Evolutionary conservation across 2,329 filamentous ascomycete genomes (phyloP).

Genomic region (Diaporthe sp.): DNA sequence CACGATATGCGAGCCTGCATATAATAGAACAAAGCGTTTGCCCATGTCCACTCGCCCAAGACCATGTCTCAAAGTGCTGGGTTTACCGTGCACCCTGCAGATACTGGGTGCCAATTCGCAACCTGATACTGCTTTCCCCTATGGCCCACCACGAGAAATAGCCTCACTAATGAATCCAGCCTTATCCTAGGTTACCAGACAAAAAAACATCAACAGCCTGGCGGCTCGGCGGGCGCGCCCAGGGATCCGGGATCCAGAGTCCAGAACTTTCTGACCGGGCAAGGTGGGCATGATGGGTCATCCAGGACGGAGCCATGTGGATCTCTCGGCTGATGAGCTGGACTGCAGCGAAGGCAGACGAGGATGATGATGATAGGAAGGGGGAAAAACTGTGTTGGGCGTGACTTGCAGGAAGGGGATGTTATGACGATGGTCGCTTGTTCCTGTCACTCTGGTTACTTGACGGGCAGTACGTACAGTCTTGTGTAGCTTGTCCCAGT

Average conservation of each 20-base stretch:
- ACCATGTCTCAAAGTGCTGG: background rate
- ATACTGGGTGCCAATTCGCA: background rate
- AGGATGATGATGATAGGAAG: background rate
- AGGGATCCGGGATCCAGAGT: conserved; percentile 14
- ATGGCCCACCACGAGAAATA: background rate
- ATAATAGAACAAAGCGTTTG: background rate
- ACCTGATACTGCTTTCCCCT: background rate
- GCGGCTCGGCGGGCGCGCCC: background rate
- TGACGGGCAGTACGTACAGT: no score
- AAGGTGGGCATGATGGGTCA: background rate
- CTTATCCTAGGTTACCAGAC: background rate
- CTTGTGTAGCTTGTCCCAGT: background rate
- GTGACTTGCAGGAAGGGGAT: conserved; percentile 5
- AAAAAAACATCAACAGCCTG: background rate
- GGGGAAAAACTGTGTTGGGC: background rate
- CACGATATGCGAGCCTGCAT: background rate
- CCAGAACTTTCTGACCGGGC: background rate
- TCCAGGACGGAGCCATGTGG: conserved; percentile 3
- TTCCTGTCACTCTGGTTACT: background rate
- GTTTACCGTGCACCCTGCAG: background rate
- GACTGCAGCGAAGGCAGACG: background rate
- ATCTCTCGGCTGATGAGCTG: conserved; percentile 14
- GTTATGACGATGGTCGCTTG: background rate
- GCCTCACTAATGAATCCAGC: background rate
- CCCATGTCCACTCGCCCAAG: background rate